A percentile compares a stretch with the other conserved stretches of the same genome.
These are phyloP conservation scores for Blastomyces percursus DNA, from an alignment of 2,329 filamentous ascomycete genomes.

Conservation along the genomic window DNA sequence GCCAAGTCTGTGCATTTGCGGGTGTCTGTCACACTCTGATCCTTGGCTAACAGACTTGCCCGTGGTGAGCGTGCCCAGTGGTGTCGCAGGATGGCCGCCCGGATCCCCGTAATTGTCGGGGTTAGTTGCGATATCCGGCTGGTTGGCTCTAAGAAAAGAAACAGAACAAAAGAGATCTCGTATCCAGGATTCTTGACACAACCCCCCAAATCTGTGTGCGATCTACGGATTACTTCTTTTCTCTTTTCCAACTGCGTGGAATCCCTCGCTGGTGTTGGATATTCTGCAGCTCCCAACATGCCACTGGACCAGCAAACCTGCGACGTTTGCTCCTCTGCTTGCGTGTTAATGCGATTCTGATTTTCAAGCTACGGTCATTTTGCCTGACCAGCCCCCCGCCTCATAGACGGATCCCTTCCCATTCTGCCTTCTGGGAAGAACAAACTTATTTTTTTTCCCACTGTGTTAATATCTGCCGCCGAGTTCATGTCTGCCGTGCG, in stretches of 20 bases:
- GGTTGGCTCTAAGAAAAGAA: background rate
- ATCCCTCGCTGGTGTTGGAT: background rate
- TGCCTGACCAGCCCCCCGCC: background rate
- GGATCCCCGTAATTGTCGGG: background rate
- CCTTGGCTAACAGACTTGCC: background rate
- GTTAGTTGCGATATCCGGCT: background rate
- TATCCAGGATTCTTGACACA: background rate
- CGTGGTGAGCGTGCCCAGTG: background rate
- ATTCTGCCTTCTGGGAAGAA: background rate
- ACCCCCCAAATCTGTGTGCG: background rate
- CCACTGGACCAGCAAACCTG: background rate
- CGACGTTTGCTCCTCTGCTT: background rate
- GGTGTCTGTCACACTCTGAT: background rate
- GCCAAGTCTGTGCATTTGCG: background rate
- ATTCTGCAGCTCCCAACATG: background rate
- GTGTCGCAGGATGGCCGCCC: background rate
- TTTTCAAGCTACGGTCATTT: background rate
- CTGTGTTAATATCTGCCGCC: background rate
- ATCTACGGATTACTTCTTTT: background rate
- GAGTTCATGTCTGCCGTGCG: background rate
- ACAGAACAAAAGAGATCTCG: background rate
- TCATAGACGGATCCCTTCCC: background rate
- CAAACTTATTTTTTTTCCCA: background rate
- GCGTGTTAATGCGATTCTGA: background rate
- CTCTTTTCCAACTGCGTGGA: background rate